Conservation (phyloP, 495 filamentous ascomycete genomes). For the Tuber melanosporum region DNA sequence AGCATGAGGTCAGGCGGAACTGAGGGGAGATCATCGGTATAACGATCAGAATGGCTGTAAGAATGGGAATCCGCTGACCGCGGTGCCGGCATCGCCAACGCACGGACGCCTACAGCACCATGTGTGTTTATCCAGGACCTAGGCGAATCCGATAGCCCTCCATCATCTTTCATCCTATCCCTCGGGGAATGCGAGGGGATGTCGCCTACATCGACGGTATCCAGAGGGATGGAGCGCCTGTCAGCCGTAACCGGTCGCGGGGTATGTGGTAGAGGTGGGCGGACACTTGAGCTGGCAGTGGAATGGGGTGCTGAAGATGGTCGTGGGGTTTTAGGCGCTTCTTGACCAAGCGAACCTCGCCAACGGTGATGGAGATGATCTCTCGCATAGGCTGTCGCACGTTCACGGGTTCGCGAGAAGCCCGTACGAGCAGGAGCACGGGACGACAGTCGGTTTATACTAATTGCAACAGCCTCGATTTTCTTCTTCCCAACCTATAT, state of each 20-base stretch:
- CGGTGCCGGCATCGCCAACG: not conserved
- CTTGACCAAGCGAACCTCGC: not conserved
- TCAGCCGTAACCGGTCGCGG: not conserved
- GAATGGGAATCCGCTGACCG: not conserved
- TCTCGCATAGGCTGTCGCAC: not conserved
- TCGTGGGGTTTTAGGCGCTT: not conserved
- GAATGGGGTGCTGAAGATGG: not conserved
- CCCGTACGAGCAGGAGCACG: not conserved
- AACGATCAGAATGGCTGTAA: not conserved
- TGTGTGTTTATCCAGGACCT: conserved; percentile 2
- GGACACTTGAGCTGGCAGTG: not conserved
- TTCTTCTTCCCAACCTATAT: conserved; percentile 39
- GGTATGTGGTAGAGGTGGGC: not conserved
- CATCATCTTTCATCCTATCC: not conserved
- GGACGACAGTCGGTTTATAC: not conserved
- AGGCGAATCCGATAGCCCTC: not conserved
- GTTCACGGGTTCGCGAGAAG: not conserved
- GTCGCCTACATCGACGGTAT: no score
- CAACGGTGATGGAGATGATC: not conserved
- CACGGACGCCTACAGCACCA: not conserved
- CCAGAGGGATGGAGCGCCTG: not conserved
- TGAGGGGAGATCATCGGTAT: not conserved
- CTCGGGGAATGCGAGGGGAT: not conserved
- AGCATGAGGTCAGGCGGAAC: conserved; percentile 29
- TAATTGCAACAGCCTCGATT: conserved; percentile 30